Base-by-base conservation (phyloP, 148 eudicot species). In the Chenopodium album region DNA sequence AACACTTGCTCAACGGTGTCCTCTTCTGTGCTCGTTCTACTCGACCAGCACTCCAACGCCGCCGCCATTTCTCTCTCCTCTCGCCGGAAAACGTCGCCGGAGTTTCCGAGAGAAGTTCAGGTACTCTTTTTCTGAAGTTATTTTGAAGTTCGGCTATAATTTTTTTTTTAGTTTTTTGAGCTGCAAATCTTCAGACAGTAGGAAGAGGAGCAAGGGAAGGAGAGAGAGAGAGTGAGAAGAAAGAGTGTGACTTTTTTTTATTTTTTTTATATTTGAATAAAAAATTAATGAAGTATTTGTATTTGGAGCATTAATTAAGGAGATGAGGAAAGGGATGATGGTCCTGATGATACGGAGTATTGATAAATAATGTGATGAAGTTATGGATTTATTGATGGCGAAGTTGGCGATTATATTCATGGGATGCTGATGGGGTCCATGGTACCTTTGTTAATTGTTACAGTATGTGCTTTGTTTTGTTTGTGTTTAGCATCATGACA, bases 41-140 rank as follows among this genome's bases (percentile, higher is more conserved):
- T 87, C 9, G 98, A 92, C 98, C 98, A 95, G 91, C 98, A 95
- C 78, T 95, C 98, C 4, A 95, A 82, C 8, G 98, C 97, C 8
- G 98, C 93, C 19, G 97, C 92, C 98, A 93, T 95, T 50, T 82
- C 32, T 29, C 26, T 59, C 70, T 44, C 79, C 46, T 77, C 76
- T 62, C 10, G 66, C 66, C 66, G 71, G 41, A 26, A 9, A n/a
- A 9, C 6, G 8, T 41, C 8, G 44, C 44, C 44, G 8, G 44
- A 41, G 44, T 41, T 41, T 41, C 0, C 44, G 44, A 41, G 44
- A 41, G 44, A 41, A 41, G 44, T 41, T 41, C 5, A 41, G 44
- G 7, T 6, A 41, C 44, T 41, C 7, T 41, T 41, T 41, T 41
- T 6, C 44, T 41, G 7, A 41, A 41, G 44, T 41, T 41, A 41